Evolutionary conservation across 495 filamentous ascomycete genomes (phyloP).

Genomic region (Oidiodendron maius): DNA sequence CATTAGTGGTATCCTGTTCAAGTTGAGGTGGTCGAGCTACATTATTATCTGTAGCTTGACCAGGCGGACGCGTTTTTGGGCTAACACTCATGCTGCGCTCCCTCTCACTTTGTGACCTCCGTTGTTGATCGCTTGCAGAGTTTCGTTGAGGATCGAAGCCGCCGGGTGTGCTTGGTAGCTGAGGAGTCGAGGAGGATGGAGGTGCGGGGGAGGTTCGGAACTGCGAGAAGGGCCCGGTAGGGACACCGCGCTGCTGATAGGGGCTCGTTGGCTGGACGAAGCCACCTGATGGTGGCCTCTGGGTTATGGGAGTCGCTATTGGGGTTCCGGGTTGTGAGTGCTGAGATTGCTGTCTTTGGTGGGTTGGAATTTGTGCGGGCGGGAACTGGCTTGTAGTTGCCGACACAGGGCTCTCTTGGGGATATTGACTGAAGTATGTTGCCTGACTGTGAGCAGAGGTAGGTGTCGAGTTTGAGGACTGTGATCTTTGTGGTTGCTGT

Average conservation of each 20-base stretch:
- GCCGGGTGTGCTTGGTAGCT: conserved; percentile 38
- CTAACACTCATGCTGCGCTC: conserved; percentile 58
- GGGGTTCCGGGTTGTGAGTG: conserved; percentile 52
- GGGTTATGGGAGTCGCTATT: conserved; percentile 41
- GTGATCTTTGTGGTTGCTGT: conserved; percentile 39
- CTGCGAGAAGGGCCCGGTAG: conserved; percentile 24
- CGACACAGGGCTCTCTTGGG: conserved; percentile 49
- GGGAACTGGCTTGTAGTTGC: conserved; percentile 35
- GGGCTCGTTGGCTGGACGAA: conserved; percentile 45
- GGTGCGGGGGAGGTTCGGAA: conserved; percentile 36
- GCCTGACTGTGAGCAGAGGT: conserved; percentile 49
- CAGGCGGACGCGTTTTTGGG: conserved; percentile 46
- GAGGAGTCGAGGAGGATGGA: conserved; percentile 13
- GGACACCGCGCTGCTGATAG: conserved; percentile 42
- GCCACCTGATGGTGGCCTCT: conserved; percentile 32
- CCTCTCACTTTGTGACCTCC: conserved; percentile 43
- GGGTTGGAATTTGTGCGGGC: conserved; percentile 33
- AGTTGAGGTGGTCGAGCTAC: conserved; percentile 8
- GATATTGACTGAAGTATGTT: conserved; percentile 40
- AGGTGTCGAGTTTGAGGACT: conserved; percentile 47
- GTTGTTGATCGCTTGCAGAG: conserved; percentile 26
- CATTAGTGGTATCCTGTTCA: conserved; percentile 24
- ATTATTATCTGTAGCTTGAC: conserved; percentile 13
- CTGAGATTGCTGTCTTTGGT: conserved; percentile 39
- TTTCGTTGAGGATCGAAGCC: conserved; percentile 21